Evolutionary conservation across 805 yeast genomes (phyloP).

Genomic region (Dipodascus geniculatus): DNA sequence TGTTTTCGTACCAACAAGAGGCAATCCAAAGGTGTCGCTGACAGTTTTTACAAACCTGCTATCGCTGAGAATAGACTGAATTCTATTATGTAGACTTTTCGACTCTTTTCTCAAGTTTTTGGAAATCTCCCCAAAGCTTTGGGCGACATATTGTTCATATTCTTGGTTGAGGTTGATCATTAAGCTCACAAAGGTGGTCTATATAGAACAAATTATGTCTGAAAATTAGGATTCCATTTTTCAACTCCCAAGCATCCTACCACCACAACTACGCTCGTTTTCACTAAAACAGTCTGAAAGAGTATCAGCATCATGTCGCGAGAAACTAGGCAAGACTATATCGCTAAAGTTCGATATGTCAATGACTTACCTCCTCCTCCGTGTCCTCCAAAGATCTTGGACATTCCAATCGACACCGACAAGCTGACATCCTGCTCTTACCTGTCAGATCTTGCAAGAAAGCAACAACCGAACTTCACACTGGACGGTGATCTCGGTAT

Average conservation of each 20-base stretch:
- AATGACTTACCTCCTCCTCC: constrained; percentile 91
- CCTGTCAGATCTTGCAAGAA: constrained; percentile 60
- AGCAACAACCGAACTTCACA: constrained; percentile 52
- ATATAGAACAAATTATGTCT: neutral
- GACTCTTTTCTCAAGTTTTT: constrained; percentile 40
- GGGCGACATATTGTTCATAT: neutral
- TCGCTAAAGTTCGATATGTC: constrained; percentile 68
- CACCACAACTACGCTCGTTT: neutral
- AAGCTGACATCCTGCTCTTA: constrained; percentile 41
- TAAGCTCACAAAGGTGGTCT: neutral
- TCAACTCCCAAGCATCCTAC: neutral
- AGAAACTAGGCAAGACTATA: constrained; percentile 27
- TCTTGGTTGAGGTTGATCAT: neutral
- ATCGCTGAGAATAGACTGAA: constrained; percentile 64
- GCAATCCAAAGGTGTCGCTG: constrained; percentile 23
- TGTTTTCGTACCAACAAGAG: constrained; percentile 19
- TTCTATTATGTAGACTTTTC: constrained; percentile 43
- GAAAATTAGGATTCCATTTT: neutral
- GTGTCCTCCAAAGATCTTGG: constrained; percentile 74
- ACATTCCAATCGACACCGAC: constrained; percentile 37
- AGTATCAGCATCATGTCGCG: neutral
- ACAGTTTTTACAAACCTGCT: constrained; percentile 37
- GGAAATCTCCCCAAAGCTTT: constrained; percentile 9
- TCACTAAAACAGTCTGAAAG: neutral
- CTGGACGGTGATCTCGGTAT: constrained; percentile 49